phyloP scores from a whole-genome alignment of 2,329 filamentous ascomycete species.

The Dryadomyces quercus-mongolicae region DNA sequence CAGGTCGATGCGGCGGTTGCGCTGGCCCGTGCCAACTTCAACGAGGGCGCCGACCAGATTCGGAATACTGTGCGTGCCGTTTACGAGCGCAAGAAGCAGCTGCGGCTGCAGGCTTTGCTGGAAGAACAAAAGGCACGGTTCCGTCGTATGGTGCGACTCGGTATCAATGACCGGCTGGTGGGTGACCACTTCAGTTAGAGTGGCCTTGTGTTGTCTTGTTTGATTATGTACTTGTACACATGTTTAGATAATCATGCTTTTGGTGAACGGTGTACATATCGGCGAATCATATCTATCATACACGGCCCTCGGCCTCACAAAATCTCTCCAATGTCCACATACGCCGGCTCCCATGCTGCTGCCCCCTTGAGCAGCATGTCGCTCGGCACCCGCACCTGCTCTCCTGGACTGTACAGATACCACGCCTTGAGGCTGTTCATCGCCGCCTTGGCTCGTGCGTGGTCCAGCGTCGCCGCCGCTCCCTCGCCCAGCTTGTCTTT shows the following conservation, averaged over 20 bases:
- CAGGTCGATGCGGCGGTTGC: constrained; percentile 77
- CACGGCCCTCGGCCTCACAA: constrained; percentile 25
- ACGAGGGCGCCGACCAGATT: constrained; percentile 68
- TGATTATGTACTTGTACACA: background rate
- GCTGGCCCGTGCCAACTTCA: constrained; percentile 76
- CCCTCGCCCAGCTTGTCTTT: constrained; percentile 86
- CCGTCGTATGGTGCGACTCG: constrained; percentile 34
- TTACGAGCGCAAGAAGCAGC: constrained; percentile 78
- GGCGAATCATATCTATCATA: constrained; percentile 4
- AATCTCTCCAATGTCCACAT: constrained; percentile 62
- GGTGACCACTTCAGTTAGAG: constrained; percentile 54
- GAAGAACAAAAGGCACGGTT: constrained; percentile 24
- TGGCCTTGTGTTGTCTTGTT: background rate
- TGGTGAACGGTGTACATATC: background rate
- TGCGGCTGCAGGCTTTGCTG: constrained; percentile 38
- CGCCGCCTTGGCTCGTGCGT: constrained; percentile 66
- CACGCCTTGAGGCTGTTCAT: constrained; percentile 82
- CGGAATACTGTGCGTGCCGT: constrained; percentile 71
- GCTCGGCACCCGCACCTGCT: constrained; percentile 53
- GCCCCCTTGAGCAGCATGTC: constrained; percentile 53
- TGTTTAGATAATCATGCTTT: background rate
- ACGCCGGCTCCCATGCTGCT: constrained; percentile 51
- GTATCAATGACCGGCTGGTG: constrained; percentile 42
- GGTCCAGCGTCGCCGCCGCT: constrained; percentile 63
- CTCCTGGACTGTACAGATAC: constrained; percentile 84